Evolutionary conservation across 441 rosid species (phyloP), one percentile per base, ranked within the genome.

Genomic region (Eutrema salsugineum): DNA sequence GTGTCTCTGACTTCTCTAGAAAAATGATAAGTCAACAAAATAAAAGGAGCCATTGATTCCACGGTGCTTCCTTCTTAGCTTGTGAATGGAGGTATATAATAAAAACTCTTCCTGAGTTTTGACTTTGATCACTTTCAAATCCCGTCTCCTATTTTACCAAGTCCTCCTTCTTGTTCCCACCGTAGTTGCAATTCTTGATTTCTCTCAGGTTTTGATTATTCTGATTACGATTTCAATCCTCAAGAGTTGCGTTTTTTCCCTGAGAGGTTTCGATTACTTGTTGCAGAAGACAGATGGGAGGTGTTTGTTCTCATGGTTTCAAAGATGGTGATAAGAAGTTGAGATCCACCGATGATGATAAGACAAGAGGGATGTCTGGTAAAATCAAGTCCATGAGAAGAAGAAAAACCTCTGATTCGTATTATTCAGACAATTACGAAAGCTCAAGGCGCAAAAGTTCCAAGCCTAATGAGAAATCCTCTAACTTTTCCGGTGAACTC

Each of bases 401-500:
- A 79, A 64, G 66, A 40, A 54, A 69, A 42, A 78, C 77, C 38
- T 70, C 81, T 39, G 58, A 85, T 71, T 53, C 80, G 57, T 70
- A 81, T 60, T 67, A 64, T 77, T 44, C 66, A 64, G 77, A 57
- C 58, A 27, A 60, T 32, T 60, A 42, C 46, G 35, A 38, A 51
- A 53, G 71, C 44, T 19, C 78, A 46, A 19, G 62, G 42, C 44
- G 51, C 73, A 83, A 76, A 81, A 84, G 59, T 63, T 55, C 65
- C 6, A 61, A 84, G 73, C 79, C 84, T 42, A 62, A 76, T 6
- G 91, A 86, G 42, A 53, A 67, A 16, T 38, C 50, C 6, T 57
- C 32, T 30, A 53, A 84, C 63, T 84, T 85, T 78, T 90, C 97
- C 24, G 68, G 89, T 42, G 92, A 91, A 74, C 79, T 88, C 20